These are phyloP conservation scores for Apiospora phragmitis DNA, from an alignment of 2,329 filamentous ascomycete genomes.

Conservation along the genomic window DNA sequence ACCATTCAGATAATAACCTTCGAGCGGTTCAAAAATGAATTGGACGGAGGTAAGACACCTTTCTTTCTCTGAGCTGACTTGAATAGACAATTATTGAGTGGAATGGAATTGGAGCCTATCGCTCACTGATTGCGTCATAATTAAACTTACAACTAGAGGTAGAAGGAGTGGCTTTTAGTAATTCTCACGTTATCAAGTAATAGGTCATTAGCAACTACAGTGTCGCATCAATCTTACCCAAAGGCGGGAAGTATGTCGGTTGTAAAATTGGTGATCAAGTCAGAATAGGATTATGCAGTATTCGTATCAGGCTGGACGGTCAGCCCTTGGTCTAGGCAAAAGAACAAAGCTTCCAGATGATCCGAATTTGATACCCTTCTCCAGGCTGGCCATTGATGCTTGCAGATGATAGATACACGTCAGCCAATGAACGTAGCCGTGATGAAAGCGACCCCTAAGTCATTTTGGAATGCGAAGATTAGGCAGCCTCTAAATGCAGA, in stretches of 20 bases:
- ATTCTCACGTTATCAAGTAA: too few relatives aligned
- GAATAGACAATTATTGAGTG: not conserved
- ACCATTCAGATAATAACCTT: not conserved
- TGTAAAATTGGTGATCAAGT: too few relatives aligned
- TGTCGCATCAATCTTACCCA: too few relatives aligned
- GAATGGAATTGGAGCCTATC: not conserved
- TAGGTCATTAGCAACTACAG: too few relatives aligned
- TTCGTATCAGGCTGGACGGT: not conserved
- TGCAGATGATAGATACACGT: not conserved
- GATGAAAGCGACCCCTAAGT: not conserved
- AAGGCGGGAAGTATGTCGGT: too few relatives aligned
- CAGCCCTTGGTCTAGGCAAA: not conserved
- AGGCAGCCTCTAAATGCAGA: too few relatives aligned
- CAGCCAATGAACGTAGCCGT: not conserved
- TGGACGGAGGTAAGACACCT: not conserved
- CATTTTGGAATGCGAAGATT: not conserved
- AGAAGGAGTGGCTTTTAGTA: too few relatives aligned
- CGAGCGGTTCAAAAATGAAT: not conserved
- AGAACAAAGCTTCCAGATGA: not conserved
- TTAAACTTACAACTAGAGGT: not conserved
- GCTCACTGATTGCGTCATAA: not conserved
- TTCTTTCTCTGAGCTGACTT: not conserved
- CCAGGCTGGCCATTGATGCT: not conserved
- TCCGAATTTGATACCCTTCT: not conserved
- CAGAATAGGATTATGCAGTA: too few relatives aligned